Conservation (phyloP, 129 eudicot species). For the Glebionis coronaria region DNA sequence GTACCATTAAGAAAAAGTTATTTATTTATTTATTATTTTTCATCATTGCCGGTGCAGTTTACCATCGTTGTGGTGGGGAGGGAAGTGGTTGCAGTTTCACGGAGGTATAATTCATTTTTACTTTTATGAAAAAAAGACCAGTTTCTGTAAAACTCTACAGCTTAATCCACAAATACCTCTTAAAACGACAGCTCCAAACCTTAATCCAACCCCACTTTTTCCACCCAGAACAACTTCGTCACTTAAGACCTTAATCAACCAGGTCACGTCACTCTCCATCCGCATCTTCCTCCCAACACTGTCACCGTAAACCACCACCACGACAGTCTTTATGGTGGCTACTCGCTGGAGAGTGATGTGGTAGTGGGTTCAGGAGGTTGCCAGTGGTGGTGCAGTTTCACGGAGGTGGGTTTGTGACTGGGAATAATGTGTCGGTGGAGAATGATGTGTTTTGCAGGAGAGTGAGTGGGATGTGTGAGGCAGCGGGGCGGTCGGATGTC, state of each 20-base stretch:
- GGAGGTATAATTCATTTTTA: too few relatives aligned
- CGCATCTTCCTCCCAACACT: conserved; percentile 73
- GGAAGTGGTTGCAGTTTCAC: too few relatives aligned
- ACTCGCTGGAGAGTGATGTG: conserved; percentile 48
- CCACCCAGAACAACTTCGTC: conserved; percentile 66
- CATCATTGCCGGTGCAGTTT: too few relatives aligned
- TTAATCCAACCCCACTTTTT: conserved; percentile 60
- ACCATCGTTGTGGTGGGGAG: too few relatives aligned
- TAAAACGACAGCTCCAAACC: conserved; percentile 57
- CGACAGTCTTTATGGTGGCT: conserved; percentile 66
- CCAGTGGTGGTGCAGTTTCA: conserved; percentile 90
- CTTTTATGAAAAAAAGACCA: conserved; percentile 37
- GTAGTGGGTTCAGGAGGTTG: conserved; percentile 36
- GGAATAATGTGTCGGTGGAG: conserved; percentile 61
- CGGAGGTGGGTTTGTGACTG: conserved; percentile 90
- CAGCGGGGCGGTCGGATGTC: conserved; percentile 81
- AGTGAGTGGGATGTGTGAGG: conserved; percentile 68
- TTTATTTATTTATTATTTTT: too few relatives aligned
- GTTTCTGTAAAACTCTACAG: conserved; percentile 70
- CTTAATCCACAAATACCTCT: conserved; percentile 55
- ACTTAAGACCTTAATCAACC: conserved; percentile 78
- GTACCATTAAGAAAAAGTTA: too few relatives aligned
- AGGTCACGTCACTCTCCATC: conserved; percentile 54
- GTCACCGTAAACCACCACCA: conserved; percentile 27
- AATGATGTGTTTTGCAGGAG: conserved; percentile 81